Evolutionary conservation across 768 basidiomycete species (phyloP), one percentile per base, ranked within the genome.

Genomic region (Mycena floridula): DNA sequence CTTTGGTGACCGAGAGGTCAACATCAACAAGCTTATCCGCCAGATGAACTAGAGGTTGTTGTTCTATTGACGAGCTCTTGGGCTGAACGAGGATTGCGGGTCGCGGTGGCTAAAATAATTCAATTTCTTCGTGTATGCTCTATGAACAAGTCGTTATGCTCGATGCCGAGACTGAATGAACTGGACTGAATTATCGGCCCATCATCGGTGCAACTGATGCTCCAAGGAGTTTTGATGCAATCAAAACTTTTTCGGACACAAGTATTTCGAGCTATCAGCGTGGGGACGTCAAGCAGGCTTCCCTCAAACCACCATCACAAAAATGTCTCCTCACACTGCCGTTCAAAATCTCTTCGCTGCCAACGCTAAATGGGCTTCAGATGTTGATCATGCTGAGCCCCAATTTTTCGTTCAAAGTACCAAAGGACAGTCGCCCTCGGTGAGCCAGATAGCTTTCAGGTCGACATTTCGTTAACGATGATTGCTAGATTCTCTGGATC

Each of bases 21-120:
- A 89, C 78, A 98, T 99, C 78, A 95, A 96, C 82, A 86, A 85
- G 68, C 91, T 98, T 69, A 81, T 99, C 69, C 78, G 91, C 46
- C 87, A 91, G 71, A 92, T 92, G 89, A 92, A 92, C 72, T 92
- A 59, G 69, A 53, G 35, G n/a, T 57, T 41, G 42, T 44, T 43
- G n/a, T n/a, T n/a, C n/a, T n/a, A n/a, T n/a, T n/a, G n/a, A n/a
- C n/a, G 25, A 4, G 46, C 21, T 42, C 28, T 9, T 38, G 42
- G 44, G 41, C 36, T 53, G 53, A 40, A 44, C 50, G 46, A 47
- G 48, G 48, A 41, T 47, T 50, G 48, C 43, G 49, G 48, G 51
- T 45, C 47, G 40, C 53, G 25, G 42, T 11, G 12, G 37, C 21
- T 9, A 38, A 47, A 43, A 47, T 47, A 38, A 42, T 47, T 39